These are phyloP conservation scores for Syncephalastrum contaminatum DNA, from an alignment of 371 early-diverging fungal genomes.

Conservation along the genomic window DNA sequence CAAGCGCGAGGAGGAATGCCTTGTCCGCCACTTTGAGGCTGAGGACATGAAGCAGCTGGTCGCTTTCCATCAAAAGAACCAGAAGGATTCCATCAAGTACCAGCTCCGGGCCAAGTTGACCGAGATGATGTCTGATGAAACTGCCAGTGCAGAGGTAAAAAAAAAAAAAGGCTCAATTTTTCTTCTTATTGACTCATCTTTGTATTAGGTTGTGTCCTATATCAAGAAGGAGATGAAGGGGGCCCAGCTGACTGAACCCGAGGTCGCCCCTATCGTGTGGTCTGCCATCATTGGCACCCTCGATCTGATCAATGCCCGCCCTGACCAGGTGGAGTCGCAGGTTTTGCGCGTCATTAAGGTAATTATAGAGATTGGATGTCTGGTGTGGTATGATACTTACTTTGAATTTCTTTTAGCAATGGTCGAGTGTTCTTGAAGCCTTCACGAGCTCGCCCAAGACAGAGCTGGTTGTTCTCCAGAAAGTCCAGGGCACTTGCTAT, in stretches of 20 bases:
- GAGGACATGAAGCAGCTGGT: conserved; percentile 87
- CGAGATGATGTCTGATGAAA: conserved; percentile 60
- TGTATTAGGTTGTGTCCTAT: conserved; percentile 55
- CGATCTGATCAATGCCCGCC: conserved; percentile 69
- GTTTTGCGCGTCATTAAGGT: conserved; percentile 61
- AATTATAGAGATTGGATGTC: conserved; percentile 22
- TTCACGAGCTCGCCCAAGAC: conserved; percentile 82
- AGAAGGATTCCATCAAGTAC: conserved; percentile 69
- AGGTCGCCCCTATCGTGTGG: conserved; percentile 80
- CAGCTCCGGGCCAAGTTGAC: conserved; percentile 57
- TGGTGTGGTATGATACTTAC: not conserved
- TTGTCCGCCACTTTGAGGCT: conserved; percentile 89
- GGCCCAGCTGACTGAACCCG: conserved; percentile 74
- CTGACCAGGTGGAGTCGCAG: conserved; percentile 84
- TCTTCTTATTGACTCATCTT: not conserved
- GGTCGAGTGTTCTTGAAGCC: conserved; percentile 67
- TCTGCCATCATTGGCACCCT: conserved; percentile 73
- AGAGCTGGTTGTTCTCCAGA: conserved; percentile 80
- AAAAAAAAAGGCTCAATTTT: not conserved
- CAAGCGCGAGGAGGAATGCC: conserved; percentile 85
- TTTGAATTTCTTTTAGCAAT: conserved; percentile 34
- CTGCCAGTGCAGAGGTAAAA: conserved; percentile 54
- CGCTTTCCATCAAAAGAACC: conserved; percentile 74
- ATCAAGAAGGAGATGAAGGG: conserved; percentile 70
- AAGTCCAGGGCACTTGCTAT: conserved; percentile 81